Percentiles rank a stretch among this genome's conserved stretches.
phyloP scores from a whole-genome alignment of 345 rosid species.

The Linum usitatissimum region DNA sequence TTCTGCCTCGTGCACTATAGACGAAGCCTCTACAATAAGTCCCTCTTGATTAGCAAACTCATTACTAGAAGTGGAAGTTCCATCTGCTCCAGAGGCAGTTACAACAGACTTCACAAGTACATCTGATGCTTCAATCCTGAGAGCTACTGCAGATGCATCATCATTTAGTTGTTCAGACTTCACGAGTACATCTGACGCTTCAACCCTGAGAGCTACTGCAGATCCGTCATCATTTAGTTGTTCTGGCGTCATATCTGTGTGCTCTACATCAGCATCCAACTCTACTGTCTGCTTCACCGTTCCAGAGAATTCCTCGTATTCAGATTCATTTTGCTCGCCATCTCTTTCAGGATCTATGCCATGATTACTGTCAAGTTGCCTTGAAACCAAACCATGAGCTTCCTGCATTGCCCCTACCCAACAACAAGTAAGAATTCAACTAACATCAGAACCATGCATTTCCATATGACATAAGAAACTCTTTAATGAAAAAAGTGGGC shows the following conservation, averaged over 20 bases:
- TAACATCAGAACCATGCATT: slow-evolving; percentile 30
- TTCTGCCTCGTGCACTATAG: slow-evolving; percentile 18
- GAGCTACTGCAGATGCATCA: slow-evolving; percentile 17
- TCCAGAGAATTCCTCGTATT: slow-evolving; percentile 14
- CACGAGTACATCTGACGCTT: slow-evolving; percentile 17
- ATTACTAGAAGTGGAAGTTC: slow-evolving; percentile 10
- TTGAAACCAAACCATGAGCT: slow-evolving; percentile 41
- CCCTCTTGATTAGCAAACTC: slow-evolving; percentile 13
- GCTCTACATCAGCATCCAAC: slow-evolving; percentile 12
- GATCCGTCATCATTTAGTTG: slow-evolving; percentile 21
- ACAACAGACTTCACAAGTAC: slow-evolving; percentile 15
- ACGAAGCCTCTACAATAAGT: slow-evolving; percentile 15
- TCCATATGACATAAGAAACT: slow-evolving; percentile 1
- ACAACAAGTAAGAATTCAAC: slow-evolving; percentile 67
- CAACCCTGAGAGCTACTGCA: slow-evolving; percentile 16
- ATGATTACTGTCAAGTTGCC: slow-evolving; percentile 25
- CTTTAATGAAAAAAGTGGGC: neutral
- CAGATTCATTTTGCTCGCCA: slow-evolving; percentile 8
- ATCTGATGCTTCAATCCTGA: slow-evolving; percentile 17
- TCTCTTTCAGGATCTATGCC: slow-evolving; percentile 18
- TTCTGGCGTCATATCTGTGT: slow-evolving; percentile 18
- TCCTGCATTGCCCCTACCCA: slow-evolving; percentile 97
- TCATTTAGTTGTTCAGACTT: slow-evolving; percentile 19
- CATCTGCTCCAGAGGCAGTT: slow-evolving; percentile 21
- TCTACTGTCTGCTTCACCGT: slow-evolving; percentile 16